Evolutionary conservation across 1,139 yeast genomes (phyloP).

Genomic region (Candida smagusa): DNA sequence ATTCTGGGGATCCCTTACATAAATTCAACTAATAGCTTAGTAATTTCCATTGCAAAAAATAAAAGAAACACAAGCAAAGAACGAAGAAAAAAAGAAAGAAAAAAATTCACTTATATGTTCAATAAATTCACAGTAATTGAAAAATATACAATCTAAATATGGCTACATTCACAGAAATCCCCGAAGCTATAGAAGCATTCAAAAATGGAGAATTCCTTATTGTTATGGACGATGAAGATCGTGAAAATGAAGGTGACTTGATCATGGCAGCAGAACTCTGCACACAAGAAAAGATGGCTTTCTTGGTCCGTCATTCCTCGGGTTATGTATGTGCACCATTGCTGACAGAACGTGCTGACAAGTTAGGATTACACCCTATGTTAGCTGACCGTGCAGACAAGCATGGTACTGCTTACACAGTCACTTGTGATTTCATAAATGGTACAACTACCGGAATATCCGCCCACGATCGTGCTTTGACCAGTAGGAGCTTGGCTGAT

Average conservation of each 20-base stretch:
- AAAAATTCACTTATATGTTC: not conserved
- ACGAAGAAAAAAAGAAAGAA: no score
- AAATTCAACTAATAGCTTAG: not conserved
- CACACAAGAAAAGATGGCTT: slow-evolving; percentile 90
- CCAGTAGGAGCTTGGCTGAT: slow-evolving; percentile 71
- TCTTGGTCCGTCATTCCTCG: slow-evolving; percentile 80
- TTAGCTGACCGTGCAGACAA: slow-evolving; percentile 64
- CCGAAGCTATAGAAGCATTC: slow-evolving; percentile 77
- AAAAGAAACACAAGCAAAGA: no score
- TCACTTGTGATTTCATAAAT: slow-evolving; percentile 77
- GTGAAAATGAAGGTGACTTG: slow-evolving; percentile 97
- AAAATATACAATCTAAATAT: slow-evolving; percentile 5
- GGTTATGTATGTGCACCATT: slow-evolving; percentile 95
- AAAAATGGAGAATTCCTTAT: slow-evolving; percentile 84
- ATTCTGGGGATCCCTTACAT: no score
- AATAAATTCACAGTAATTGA: slow-evolving; percentile 1
- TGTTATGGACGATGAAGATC: slow-evolving; percentile 92
- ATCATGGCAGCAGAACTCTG: slow-evolving; percentile 83
- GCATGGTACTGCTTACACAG: slow-evolving; percentile 96
- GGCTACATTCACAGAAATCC: slow-evolving; percentile 50
- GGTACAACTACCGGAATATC: slow-evolving; percentile 98
- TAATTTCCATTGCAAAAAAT: not conserved
- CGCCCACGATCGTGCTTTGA: slow-evolving; percentile 89
- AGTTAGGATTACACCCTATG: slow-evolving; percentile 79
- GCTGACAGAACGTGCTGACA: slow-evolving; percentile 73